Base-by-base conservation (phyloP, 1,284 basidiomycete species). In the Ustilago lituana region DNA sequence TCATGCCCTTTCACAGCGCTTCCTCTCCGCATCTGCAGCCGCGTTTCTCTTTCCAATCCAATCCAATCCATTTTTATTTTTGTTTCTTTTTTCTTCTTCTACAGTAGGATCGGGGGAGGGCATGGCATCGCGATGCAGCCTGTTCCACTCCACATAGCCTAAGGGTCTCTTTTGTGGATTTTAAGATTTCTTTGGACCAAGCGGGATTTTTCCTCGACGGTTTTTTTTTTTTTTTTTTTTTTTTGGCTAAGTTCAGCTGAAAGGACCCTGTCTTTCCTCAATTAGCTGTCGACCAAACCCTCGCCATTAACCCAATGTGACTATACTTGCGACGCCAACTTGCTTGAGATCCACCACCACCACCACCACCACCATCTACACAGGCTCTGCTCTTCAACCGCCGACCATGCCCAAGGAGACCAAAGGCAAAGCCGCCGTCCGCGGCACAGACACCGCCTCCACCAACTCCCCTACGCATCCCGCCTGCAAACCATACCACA, bases 351-450 rank as follows among this genome's bases (percentile, higher is more conserved):
- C n/a, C n/a, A n/a, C n/a, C n/a, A n/a, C n/a, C n/a, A n/a, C n/a
- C n/a, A n/a, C n/a, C n/a, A n/a, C n/a, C n/a, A n/a, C n/a, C n/a
- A n/a, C n/a, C n/a, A n/a, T n/a, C 27, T 29, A 29, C 7, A 12
- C 6, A 29, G 27, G 27, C 27, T 12, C 27, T 12, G 27, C 6
- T 12, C 37, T 29, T 46, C 14, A 17, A 19, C n/a, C 24, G 10
- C 24, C 23, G 32, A 53, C 6, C 4, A 64, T 64, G 61, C 49
- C 55, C 17, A 64, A 64, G 37, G 55, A 58, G 1, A 41, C 8
- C 12, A 64, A 58, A 20, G 61, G 55, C 31, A 58, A 64, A 27
- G n/a, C 46, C 29, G 50, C 50, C 24, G 33, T 54, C 1, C 55
- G 36, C 17, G 46, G 46, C 32, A n/a, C 46, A 32, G 46, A 50